phyloP scores from a whole-genome alignment of 495 filamentous ascomycete species.

The Poronia punctata region DNA sequence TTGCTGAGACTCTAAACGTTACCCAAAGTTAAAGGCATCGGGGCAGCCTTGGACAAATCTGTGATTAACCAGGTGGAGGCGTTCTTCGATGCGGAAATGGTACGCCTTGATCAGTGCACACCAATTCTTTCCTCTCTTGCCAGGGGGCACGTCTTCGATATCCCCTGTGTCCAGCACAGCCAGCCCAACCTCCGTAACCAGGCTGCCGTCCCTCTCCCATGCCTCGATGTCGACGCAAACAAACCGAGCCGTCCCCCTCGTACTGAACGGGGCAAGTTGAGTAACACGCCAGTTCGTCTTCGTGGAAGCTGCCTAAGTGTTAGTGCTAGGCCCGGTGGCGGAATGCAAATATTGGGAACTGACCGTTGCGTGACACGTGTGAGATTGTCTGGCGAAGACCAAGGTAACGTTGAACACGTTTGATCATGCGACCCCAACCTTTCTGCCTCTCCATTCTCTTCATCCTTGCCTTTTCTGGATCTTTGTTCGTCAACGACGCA shows the following conservation, averaged over 20 bases:
- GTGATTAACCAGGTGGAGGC: constrained; percentile 54
- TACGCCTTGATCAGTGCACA: constrained; percentile 53
- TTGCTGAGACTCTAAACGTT: neutral
- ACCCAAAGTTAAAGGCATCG: constrained; percentile 70
- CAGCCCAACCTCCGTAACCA: constrained; percentile 81
- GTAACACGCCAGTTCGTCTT: constrained; percentile 10
- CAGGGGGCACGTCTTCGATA: constrained; percentile 47
- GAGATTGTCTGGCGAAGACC: constrained; percentile 45
- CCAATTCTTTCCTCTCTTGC: constrained; percentile 56
- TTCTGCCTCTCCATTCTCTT: constrained; percentile 41
- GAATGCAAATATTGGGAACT: too few relatives aligned
- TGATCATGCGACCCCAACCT: constrained; percentile 43
- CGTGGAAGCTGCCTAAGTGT: too few relatives aligned
- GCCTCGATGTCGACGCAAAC: constrained; percentile 76
- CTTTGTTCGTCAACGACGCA: constrained; percentile 24
- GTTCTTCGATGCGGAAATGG: constrained; percentile 72
- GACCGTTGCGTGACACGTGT: neutral
- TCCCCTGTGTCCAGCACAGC: constrained; percentile 70
- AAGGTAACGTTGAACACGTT: constrained; percentile 61
- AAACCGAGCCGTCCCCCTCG: constrained; percentile 53
- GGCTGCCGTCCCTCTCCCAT: constrained; percentile 55
- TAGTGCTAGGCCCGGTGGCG: too few relatives aligned
- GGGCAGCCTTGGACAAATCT: constrained; percentile 63
- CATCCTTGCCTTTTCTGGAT: constrained; percentile 1
- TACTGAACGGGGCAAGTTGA: constrained; percentile 33